Base-by-base conservation (phyloP, 2,329 filamentous ascomycete species). In the Hypoxylon sp. region DNA sequence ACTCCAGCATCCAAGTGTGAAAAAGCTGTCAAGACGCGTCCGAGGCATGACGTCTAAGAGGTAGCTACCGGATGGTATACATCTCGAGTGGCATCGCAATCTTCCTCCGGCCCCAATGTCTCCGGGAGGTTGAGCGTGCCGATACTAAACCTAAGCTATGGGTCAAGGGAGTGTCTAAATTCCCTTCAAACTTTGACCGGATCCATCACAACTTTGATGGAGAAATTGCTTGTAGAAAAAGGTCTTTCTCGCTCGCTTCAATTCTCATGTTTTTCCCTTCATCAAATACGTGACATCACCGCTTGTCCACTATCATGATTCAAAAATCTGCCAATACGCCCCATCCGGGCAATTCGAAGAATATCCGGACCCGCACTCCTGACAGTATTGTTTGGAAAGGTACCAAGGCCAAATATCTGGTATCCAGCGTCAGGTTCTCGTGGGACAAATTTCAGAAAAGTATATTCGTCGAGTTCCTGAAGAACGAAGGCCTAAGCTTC, bases 371-470 rank as follows among this genome's bases (percentile, higher is more conserved):
- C n/a, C 61, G 67, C 18, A 64, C 64, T 14, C 30, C 61, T 7
- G 16, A 64, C 33, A 66, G 62, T 1, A 3, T 60, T n/a, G 62
- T 70, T 24, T 70, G 65, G 65, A 50, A 40, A 8, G 33, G 4
- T 0, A 62, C 48, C 0, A 66, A 36, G 20, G 68, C 68, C 3
- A 22, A 8, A 20, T 16, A 66, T 11, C 45, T 70, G 4, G 24
- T 38, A 6, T 66, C 65, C 0, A 28, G 57, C 9, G 48, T 56
- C 3, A 55, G 56, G 12, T 64, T 69, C 45, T 44, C 40, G 3
- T 70, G 68, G 68, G 50, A 69, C 30, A 54, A 30, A 4, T 20
- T 45, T 26, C 68, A 70, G 24, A 65, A 49, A 1, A 12, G 2
- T 2, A n/a, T 61, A 4, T 69, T 69, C 14, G 5, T 49, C 2